Evolutionary conservation across 257 asterid species (phyloP), one percentile per base, ranked within the genome.

Genomic region (Petunia secreta): DNA sequence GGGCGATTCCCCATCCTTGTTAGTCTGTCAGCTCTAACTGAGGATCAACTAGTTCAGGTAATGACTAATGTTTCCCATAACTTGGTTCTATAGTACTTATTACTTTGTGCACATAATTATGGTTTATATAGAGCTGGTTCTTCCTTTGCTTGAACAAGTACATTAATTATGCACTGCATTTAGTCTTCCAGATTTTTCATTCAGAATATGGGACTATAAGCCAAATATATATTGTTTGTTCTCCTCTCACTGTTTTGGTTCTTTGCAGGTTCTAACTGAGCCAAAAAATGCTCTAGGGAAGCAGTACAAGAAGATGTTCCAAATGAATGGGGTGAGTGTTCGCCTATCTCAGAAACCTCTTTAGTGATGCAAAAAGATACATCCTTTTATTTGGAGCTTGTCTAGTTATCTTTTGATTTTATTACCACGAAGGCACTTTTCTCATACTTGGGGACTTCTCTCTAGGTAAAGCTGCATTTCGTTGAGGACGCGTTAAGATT

Each of bases 11-110:
- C 99, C 2, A 84, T 96, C 79, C 98, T 94, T 76, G 98, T 94
- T 81, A 96, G 88, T 89, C 91, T 96, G 91, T 89, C 89, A 40
- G 99, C 99, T 41, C 95, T 96, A 73, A 90, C 98, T n/a, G 99
- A 96, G 89, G 87, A 92, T 67, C 99, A 96, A 89, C 98, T 96
- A 36, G 98, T 96, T 84, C 99, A 96, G 99, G 99, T 96, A 80
- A 75, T 73, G 46, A 43, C 14, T 73, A 50, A 6, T 73, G 46
- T 73, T 50, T 71, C 3, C 63, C 3, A 6, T 50, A 52, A 73
- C 46, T 6, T 73, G 46, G 60, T 34, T 73, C 78, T 50, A 25
- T 50, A 40, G 60, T 43, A 60, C 40, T 62, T 36, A 48, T 46
- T 78, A 43, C 48, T 3, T 78, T 78, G 2, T 78, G 53, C 62